Conservation (phyloP, 768 basidiomycete genomes). For the Pulveroboletus frians region DNA sequence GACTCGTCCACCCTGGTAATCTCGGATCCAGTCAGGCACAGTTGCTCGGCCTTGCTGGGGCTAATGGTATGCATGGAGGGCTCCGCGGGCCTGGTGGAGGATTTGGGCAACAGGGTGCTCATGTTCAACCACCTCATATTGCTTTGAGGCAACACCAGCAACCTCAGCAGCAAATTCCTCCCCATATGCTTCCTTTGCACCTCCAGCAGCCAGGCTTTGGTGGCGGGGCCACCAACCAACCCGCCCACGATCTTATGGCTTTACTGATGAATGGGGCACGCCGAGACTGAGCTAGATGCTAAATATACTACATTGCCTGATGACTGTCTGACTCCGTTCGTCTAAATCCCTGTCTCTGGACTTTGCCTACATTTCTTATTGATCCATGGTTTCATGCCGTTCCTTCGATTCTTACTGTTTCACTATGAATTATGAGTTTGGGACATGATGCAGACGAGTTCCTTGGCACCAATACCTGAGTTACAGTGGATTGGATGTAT, state of each 20-base stretch:
- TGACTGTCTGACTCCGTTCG: constrained; percentile 9
- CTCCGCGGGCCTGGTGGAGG: constrained; percentile 45
- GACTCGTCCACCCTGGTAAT: constrained; percentile 48
- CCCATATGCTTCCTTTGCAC: constrained; percentile 49
- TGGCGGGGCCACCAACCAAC: constrained; percentile 45
- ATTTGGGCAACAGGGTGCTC: constrained; percentile 31
- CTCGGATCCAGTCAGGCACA: constrained; percentile 47
- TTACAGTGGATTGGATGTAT: not conserved
- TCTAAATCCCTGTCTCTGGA: constrained; percentile 18
- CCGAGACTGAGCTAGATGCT: constrained; percentile 48
- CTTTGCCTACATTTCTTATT: constrained; percentile 30
- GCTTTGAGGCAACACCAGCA: constrained; percentile 32
- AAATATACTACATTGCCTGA: constrained; percentile 10
- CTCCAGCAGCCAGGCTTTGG: constrained; percentile 55
- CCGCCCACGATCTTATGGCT: constrained; percentile 75
- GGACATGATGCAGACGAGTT: constrained; percentile 6
- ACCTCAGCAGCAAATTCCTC: constrained; percentile 49
- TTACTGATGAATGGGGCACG: constrained; percentile 71
- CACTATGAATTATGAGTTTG: constrained; percentile 24
- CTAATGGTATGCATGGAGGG: constrained; percentile 43
- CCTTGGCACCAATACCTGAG: not conserved
- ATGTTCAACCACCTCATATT: constrained; percentile 29
- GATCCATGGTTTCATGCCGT: constrained; percentile 27
- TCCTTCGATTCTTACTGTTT: constrained; percentile 20
- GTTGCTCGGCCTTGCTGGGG: constrained; percentile 40